These are phyloP conservation scores for Carex kokanica DNA, from an alignment of 176 grass and related monocot species.

Conservation along the genomic window DNA sequence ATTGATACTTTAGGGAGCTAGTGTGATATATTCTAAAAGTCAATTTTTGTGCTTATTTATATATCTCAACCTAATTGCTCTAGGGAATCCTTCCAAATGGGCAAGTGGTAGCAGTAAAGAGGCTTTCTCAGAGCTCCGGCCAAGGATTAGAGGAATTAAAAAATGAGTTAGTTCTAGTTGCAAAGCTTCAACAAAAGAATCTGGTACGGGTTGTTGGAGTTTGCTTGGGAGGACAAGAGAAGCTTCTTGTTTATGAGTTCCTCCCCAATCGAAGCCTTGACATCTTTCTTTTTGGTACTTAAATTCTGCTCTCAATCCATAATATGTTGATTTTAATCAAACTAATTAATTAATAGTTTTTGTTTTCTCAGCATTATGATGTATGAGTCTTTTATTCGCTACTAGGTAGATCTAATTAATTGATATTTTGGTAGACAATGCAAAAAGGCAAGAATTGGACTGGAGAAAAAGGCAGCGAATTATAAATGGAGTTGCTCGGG, in stretches of 20 bases:
- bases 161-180: slow-evolving; percentile 44
- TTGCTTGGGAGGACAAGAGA: slow-evolving; percentile 35
- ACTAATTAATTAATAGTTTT: too few relatives aligned
- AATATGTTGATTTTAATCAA: background rate
- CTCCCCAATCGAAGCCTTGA: slow-evolving; percentile 42
- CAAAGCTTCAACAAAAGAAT: slow-evolving; percentile 49
- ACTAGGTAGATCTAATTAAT: background rate
- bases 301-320: background rate
- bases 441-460: slow-evolving; percentile 27
- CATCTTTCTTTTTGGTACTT: slow-evolving; percentile 37
- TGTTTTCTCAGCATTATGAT: background rate
- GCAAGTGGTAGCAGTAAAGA: slow-evolving; percentile 32
- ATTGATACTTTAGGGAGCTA: background rate
- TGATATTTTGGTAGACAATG: slow-evolving; percentile 31
- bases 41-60: background rate
- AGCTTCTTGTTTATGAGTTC: slow-evolving; percentile 44
- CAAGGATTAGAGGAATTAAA: slow-evolving; percentile 30
- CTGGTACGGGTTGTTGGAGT: slow-evolving; percentile 33
- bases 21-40: background rate
- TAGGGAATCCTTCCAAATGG: slow-evolving; percentile 29
- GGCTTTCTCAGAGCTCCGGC: background rate
- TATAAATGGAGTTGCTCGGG: slow-evolving; percentile 41
- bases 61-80: background rate
- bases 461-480: slow-evolving; percentile 40
- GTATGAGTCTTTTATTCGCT: background rate